Conservation (phyloP, 2,329 filamentous ascomycete species). For the Ceratocystis colombiana region DNA sequence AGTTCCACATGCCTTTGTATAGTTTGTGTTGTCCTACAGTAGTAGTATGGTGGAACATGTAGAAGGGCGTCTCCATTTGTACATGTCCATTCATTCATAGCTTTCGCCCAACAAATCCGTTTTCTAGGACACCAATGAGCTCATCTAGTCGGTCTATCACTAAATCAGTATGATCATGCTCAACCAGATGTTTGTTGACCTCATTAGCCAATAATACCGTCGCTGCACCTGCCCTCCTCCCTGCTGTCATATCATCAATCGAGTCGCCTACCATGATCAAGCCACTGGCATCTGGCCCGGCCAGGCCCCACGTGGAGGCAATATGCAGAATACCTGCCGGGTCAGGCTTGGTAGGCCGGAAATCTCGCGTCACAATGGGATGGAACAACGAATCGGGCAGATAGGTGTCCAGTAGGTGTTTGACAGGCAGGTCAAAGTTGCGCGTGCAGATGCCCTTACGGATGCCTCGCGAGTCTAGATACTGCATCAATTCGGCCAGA, state of each 20-base stretch:
- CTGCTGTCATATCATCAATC: constrained; percentile 87
- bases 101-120: constrained; percentile 53
- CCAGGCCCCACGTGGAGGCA: constrained; percentile 61
- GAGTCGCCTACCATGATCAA: constrained; percentile 66
- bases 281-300: constrained; percentile 36
- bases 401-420: constrained; percentile 65
- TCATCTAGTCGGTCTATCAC: constrained; percentile 65
- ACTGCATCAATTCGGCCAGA: constrained; percentile 66
- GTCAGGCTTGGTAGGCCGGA: constrained; percentile 72
- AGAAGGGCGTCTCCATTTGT: neutral
- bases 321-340: constrained; percentile 84
- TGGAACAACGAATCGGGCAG: constrained; percentile 56
- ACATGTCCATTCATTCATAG: neutral
- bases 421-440: constrained; percentile 77
- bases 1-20: neutral
- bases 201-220: constrained; percentile 81
- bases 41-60: neutral
- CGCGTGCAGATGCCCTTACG: constrained; percentile 83
- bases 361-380: constrained; percentile 77
- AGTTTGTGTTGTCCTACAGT: neutral
- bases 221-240: constrained; percentile 69
- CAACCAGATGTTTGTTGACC: constrained; percentile 59
- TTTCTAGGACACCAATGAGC: constrained; percentile 61
- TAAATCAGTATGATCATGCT: constrained; percentile 67
- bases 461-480: constrained; percentile 57